Evolutionary conservation across 1,139 yeast species (phyloP), one percentile per base, ranked within the genome.

Genomic region (Spathaspora sp.): DNA sequence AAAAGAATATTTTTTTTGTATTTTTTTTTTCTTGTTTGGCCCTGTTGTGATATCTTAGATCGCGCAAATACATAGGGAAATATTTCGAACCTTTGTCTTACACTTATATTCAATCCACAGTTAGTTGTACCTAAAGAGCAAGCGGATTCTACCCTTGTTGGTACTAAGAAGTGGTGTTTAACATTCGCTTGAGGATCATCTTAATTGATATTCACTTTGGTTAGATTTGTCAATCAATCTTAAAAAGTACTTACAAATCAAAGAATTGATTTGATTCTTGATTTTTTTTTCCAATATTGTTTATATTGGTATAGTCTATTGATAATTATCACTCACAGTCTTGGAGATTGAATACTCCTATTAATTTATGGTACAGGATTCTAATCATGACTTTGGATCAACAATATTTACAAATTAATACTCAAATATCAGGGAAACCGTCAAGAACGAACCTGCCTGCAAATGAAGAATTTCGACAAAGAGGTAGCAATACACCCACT

Each of bases 331-430:
- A n/a, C n/a, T n/a, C n/a, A n/a, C 23, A 20, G 23, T 20, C 23
- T 20, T 20, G 4, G 23, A 20, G 23, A 4, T 20, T n/a, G n/a
- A n/a, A n/a, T n/a, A n/a, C n/a, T n/a, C n/a, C n/a, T n/a, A n/a
- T n/a, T n/a, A n/a, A n/a, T n/a, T n/a, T n/a, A 27, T 27, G 31
- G 6, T 11, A 27, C 2, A 27, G 23, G 25, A 15, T 31, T 15
- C 42, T 18, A 39, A 9, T 6, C 4, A 41, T 41, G 43, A 55
- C 39, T 36, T 67, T 68, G 73, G 74, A 69, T 50, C 73, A 67
- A 51, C 70, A 62, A 51, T 67, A 60, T 57, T 59, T 66, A 48
- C 63, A 57, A 48, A 48, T 59, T 37, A 53, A 52, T 44, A 44
- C 26, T 24, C 44, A 51, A 39, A 34, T 43, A 38, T 18, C 15